Conservation (phyloP, 169 alveolate species). For the Sarcocystis neurona region DNA sequence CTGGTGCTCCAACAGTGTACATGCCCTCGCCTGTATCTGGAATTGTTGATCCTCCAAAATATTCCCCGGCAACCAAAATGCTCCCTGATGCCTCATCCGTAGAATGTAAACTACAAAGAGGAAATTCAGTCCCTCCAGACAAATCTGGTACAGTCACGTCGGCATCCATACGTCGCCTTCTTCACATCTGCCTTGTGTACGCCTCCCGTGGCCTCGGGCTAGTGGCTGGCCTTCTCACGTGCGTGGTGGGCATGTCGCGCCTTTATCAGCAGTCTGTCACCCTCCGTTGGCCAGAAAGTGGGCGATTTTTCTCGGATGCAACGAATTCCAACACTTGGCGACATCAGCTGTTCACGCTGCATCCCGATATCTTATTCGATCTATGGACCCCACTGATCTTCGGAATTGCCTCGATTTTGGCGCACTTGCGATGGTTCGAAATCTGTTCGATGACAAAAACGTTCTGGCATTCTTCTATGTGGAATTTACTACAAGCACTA, state of each 20-base stretch:
- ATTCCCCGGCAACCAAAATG: background rate
- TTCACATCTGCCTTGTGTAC: background rate
- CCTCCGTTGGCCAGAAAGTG: background rate
- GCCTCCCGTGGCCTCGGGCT: background rate
- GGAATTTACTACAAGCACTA: slow-evolving; percentile 13
- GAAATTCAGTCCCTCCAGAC: too few species aligned
- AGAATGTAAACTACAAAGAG: background rate
- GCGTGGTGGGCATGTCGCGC: background rate
- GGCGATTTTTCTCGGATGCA: background rate
- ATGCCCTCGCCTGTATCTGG: slow-evolving; percentile 35
- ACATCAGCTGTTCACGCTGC: background rate
- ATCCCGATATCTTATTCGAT: background rate
- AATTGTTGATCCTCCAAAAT: background rate
- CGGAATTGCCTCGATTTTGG: background rate
- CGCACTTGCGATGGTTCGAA: background rate
- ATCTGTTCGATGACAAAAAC: background rate
- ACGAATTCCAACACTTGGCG: background rate
- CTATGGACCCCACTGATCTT: slow-evolving; percentile 17
- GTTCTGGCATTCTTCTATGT: background rate
- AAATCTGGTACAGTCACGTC: too few species aligned
- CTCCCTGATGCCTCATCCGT: background rate
- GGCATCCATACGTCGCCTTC: too few species aligned
- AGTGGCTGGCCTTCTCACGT: background rate
- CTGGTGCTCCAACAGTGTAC: slow-evolving; percentile 36
- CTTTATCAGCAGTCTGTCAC: background rate